A percentile compares a stretch with the other conserved stretches of the same genome.
Evolutionary conservation across 139 green algal species (phyloP).

Genomic region (Chlamydomonas eustigma): DNA sequence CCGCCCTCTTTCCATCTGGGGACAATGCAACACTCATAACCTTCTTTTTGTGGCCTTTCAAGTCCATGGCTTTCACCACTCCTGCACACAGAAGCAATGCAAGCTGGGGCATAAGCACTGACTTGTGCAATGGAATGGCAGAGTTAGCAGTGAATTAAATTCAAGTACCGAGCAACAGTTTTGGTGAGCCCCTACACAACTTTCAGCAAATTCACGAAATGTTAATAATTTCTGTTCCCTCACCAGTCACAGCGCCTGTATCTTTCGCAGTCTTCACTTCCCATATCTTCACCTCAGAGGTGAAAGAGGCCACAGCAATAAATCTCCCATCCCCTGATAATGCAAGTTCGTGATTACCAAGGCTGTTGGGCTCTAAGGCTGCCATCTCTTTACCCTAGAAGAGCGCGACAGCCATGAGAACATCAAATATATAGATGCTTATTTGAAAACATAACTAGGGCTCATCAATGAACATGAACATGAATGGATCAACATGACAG

Average conservation of each 20-base stretch:
- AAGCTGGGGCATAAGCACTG: neutral
- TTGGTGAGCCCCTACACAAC: too few species aligned
- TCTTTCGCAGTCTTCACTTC: constrained; percentile 39
- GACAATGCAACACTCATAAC: constrained; percentile 45
- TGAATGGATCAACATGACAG: too few species aligned
- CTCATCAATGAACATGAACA: neutral
- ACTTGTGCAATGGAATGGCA: too few species aligned
- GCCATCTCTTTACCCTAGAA: constrained; percentile 36
- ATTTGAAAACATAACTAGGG: neutral
- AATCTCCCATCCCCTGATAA: constrained; percentile 48
- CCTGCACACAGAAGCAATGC: constrained; percentile 17
- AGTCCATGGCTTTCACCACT: constrained; percentile 29
- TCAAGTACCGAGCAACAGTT: too few species aligned
- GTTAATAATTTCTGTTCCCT: too few species aligned
- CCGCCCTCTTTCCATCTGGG: constrained; percentile 31
- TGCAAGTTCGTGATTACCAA: constrained; percentile 51
- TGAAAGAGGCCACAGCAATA: constrained; percentile 47
- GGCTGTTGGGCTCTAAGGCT: constrained; percentile 38
- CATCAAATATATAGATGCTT: too few species aligned
- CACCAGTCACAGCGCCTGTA: constrained; percentile 2
- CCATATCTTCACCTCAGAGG: constrained; percentile 48
- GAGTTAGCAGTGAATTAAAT: too few species aligned
- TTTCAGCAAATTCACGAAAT: too few species aligned
- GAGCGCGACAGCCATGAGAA: too few species aligned
- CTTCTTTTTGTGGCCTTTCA: constrained; percentile 44